Evolutionary conservation across 306 rosid genomes (phyloP), one percentile per base, ranked within the genome.

Genomic region (Vicia sativa): DNA sequence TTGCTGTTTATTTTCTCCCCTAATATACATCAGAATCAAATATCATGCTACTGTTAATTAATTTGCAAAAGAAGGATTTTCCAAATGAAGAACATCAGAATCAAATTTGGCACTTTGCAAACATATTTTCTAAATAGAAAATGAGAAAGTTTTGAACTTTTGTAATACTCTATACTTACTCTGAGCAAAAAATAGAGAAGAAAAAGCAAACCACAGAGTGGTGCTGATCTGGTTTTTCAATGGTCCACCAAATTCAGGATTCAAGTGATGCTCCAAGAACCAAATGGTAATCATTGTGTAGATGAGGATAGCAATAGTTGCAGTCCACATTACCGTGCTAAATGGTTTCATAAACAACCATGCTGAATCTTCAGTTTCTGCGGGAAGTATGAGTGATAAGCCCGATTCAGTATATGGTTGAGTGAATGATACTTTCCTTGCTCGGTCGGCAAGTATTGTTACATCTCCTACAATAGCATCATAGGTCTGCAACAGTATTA

Each of bases 401-500:
- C 88, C 84, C 11, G 96, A 86, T 52, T 78, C 89, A 0, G 78
- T 68, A 68, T 82, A 89, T 6, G 92, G 92, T 60, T 84, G 96
- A 39, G 89, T 89, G 78, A 86, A 89, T 4, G 69, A 79, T 18
- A 86, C 88, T 4, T 44, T 0, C 25, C 63, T 73, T 28, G 69
- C 13, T 75, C 91, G 67, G 0, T 61, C 13, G 0, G 83, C 74
- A 7, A 84, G 80, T 70, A 89, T 79, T 11, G 96, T 89, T 23
- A 89, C 11, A 57, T 89, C 96, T 16, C 85, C 96, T 69, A 86
- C 83, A 16, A 41, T 73, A 54, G 76, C 96, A 75, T 86, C 88
- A 14, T 50, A 49, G 14, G 79, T 29, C 87, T 84, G 82, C 48
- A 28, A 11, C 19, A 83, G 68, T 52, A 16, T 69, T 29, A 63